phyloP scores from a whole-genome alignment of 495 filamentous ascomycete species.

The Aspergillus homomorphus region DNA sequence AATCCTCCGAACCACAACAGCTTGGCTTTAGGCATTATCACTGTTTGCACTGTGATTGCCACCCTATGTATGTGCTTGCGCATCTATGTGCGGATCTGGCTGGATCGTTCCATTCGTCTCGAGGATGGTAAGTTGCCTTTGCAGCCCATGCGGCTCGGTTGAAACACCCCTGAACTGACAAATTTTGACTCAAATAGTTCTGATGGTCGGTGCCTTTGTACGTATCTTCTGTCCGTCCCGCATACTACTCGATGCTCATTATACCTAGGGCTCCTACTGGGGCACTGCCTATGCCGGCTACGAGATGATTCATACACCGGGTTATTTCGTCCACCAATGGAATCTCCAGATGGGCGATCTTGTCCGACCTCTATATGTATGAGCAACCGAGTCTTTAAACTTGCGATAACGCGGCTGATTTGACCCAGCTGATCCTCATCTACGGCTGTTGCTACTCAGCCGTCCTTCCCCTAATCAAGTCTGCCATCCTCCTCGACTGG shows the following conservation, averaged over 20 bases:
- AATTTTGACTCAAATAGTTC: not conserved
- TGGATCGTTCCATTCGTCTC: conserved; percentile 14
- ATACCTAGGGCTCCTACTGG: conserved; percentile 23
- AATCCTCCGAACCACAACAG: conserved; percentile 30
- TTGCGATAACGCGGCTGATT: not conserved
- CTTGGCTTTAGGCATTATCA: conserved; percentile 23
- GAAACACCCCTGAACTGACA: not conserved
- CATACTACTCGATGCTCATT: not conserved
- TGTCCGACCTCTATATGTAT: conserved; percentile 17
- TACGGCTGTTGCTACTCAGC: conserved; percentile 25
- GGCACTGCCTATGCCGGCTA: conserved; percentile 23
- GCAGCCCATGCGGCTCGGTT: too few species aligned
- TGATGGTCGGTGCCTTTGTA: conserved; percentile 23
- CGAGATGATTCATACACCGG: conserved; percentile 17
- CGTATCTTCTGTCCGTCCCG: not conserved
- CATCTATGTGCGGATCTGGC: conserved; percentile 14
- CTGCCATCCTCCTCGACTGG: conserved; percentile 24
- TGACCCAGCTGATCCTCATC: conserved; percentile 17
- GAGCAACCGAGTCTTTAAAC: not conserved
- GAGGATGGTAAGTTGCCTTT: conserved; percentile 19
- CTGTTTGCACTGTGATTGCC: conserved; percentile 18
- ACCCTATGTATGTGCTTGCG: conserved; percentile 20
- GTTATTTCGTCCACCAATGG: conserved; percentile 26
- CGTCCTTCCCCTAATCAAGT: conserved; percentile 20
- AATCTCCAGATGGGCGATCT: conserved; percentile 20